These are phyloP conservation scores for Musa beccarii DNA, from an alignment of 176 grass and related monocot species.

Conservation along the genomic window DNA sequence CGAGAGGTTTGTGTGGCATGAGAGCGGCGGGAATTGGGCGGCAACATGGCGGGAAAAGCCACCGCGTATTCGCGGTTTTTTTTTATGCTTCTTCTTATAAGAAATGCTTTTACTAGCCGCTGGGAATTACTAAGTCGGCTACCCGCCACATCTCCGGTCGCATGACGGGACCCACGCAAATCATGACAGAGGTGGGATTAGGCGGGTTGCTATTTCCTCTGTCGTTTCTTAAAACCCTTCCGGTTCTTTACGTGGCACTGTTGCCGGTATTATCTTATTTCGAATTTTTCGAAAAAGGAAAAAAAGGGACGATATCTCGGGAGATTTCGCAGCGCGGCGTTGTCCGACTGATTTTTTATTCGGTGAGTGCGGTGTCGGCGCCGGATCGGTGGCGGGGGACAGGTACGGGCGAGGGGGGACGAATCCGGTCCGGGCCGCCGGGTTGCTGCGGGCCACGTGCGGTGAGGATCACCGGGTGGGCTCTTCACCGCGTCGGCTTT, in stretches of 20 bases:
- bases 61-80: background rate
- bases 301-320: background rate
- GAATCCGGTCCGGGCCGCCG: too few species aligned
- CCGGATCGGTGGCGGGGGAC: background rate
- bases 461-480: background rate
- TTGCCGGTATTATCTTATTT: background rate
- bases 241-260: background rate
- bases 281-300: background rate
- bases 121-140: accelerated
- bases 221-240: background rate
- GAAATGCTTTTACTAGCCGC: background rate
- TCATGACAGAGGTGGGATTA: too few species aligned
- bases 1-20: too few species aligned
- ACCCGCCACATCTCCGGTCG: background rate
- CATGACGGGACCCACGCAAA: background rate
- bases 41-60: background rate
- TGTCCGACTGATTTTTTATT: background rate
- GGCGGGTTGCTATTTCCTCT: background rate
- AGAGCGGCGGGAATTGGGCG: constrained; percentile 9
- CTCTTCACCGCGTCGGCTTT: background rate
- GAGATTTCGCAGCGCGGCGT: background rate
- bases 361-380: background rate
- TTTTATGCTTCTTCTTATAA: too few species aligned
- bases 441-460: background rate
- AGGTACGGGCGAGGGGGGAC: background rate